Evolutionary conservation across 345 rosid species (phyloP), one percentile per base, ranked within the genome.

Genomic region (Acer yangbiense): DNA sequence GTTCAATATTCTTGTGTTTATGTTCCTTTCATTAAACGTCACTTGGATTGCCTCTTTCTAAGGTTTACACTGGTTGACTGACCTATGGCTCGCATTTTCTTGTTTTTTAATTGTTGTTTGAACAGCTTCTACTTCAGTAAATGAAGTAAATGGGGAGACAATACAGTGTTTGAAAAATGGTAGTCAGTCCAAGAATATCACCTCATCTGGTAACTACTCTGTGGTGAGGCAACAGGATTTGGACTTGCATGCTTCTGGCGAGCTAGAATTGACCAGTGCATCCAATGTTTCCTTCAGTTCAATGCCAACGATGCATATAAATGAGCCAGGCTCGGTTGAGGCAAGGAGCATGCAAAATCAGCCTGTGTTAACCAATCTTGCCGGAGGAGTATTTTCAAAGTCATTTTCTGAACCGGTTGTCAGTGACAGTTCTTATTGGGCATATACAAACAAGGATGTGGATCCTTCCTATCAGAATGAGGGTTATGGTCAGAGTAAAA

Each of bases 261-360:
- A 78, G 54, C 75, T 74, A 61, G 84, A 70, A 25, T 69, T 44
- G 2, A 23, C 81, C 48, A 73, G 76, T 62, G 87, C 88, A n/a
- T 87, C 87, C 1, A 67, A 83, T 75, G 76, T 82, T 41, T 80
- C 80, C 58, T 90, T 88, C 82, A 82, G 48, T 79, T 95, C 98
- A 41, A 82, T 92, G 97, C 96, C 94, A 14, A 68, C 87, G n/a
- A 78, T 90, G 93, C 90, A 69, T 76, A 62, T 85, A 27, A 81
- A 82, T 43, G 82, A 77, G 63, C 73, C 11, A 48, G 81, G 80
- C 13, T 17, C 17, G 62, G 75, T n/a, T 72, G 77, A n/a, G 73
- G 17, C 29, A 7, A 43, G 32, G 60, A 71, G 66, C 50, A 50
- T 54, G 70, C 82, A 12, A 57, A 74, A 71, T 17, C 80, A 76